Conservation (phyloP, 2,329 filamentous ascomycete genomes). For the Ascochyta clinopodiicola region DNA sequence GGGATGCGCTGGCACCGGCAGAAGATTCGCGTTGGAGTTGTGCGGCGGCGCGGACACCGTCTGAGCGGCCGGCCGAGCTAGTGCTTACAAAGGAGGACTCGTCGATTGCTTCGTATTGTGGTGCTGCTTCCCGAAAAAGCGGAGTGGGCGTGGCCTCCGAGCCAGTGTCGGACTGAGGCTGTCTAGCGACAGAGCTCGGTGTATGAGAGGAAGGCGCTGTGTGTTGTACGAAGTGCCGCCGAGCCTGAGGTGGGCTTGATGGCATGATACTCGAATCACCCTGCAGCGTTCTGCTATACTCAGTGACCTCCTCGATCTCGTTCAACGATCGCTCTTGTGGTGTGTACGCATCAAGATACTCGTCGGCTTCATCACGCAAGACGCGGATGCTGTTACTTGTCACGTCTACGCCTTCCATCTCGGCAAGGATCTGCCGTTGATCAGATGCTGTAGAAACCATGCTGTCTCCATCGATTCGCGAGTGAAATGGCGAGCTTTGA, state of each 20-base stretch:
- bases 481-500: constrained; percentile 45
- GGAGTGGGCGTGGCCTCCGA: constrained; percentile 20
- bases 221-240: constrained; percentile 26
- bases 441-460: constrained; percentile 39
- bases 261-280: constrained; percentile 23
- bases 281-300: constrained; percentile 35
- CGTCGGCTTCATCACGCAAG: constrained; percentile 43
- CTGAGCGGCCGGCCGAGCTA: constrained; percentile 16
- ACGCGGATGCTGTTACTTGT: constrained; percentile 37
- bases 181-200: constrained; percentile 4
- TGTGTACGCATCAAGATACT: constrained; percentile 43
- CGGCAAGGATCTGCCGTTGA: constrained; percentile 37
- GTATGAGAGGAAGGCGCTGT: constrained; percentile 21
- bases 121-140: constrained; percentile 12
- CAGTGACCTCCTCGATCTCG: constrained; percentile 46
- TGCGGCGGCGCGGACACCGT: constrained; percentile 5
- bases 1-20: constrained; percentile 14
- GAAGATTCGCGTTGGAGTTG: constrained; percentile 14
- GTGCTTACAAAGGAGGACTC: constrained; percentile 12
- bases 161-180: neutral
- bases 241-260: constrained; percentile 33
- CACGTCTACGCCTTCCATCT: constrained; percentile 38
- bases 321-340: constrained; percentile 40
- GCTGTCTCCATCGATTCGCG: constrained; percentile 35
- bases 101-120: neutral